Percentiles rank a stretch among this genome's conserved stretches.
These are phyloP conservation scores for Scheffersomyces spartinae DNA, from an alignment of 805 yeast species.

Conservation along the genomic window DNA sequence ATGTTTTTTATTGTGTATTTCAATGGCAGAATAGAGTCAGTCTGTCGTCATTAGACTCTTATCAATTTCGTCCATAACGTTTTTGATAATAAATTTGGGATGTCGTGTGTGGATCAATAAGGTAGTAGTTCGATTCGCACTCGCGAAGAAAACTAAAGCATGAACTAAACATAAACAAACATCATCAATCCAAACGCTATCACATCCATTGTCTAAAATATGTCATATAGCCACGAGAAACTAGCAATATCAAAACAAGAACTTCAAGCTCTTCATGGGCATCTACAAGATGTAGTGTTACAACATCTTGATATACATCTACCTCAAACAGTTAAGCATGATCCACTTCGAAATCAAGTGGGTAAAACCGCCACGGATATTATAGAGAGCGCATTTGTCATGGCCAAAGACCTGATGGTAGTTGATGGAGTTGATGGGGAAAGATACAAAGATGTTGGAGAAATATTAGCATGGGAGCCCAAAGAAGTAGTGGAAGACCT, in stretches of 20 bases:
- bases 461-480: conserved; percentile 18
- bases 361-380: conserved; percentile 31
- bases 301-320: conserved; percentile 17
- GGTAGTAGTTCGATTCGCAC: too few relatives aligned
- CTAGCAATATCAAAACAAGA: background rate
- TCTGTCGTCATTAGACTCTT: too few relatives aligned
- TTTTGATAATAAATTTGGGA: too few relatives aligned
- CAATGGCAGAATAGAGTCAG: background rate
- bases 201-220: conserved; percentile 8
- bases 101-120: too few relatives aligned
- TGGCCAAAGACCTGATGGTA: conserved; percentile 41
- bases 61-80: too few relatives aligned
- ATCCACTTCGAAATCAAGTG: conserved; percentile 36
- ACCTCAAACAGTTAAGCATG: conserved; percentile 28
- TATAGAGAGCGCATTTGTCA: conserved; percentile 43
- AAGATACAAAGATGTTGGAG: conserved; percentile 23
- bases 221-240: conserved; percentile 9
- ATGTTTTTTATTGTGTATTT: conserved; percentile 5
- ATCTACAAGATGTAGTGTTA: conserved; percentile 3
- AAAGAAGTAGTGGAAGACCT: conserved; percentile 14
- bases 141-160: too few relatives aligned
- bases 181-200: background rate
- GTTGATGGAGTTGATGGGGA: conserved; percentile 42
- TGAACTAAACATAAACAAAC: too few relatives aligned
- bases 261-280: background rate